These are phyloP conservation scores for Alternaria rosae DNA, from an alignment of 2,329 filamentous ascomycete genomes.

Conservation along the genomic window DNA sequence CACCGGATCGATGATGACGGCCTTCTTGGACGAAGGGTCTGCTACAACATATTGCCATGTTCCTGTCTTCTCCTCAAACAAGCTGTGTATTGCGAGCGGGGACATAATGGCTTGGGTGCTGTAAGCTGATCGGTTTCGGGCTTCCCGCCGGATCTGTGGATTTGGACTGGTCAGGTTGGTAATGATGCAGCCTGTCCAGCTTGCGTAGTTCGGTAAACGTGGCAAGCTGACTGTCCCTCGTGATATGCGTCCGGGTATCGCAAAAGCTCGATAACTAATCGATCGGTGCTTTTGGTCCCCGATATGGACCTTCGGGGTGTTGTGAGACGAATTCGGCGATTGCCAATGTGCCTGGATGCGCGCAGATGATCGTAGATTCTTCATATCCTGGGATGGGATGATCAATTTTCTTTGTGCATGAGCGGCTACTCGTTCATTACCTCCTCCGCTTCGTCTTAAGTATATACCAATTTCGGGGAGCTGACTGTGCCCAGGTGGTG, in stretches of 20 bases:
- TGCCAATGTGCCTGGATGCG: neutral
- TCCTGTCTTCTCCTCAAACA: constrained; percentile 54
- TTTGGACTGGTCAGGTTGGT: neutral
- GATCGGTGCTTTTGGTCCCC: neutral
- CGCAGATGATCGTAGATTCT: neutral
- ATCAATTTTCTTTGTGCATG: neutral
- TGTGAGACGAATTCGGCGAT: neutral
- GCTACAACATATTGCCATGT: constrained; percentile 69
- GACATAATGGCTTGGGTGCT: neutral
- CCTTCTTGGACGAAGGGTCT: constrained; percentile 58
- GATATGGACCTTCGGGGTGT: neutral
- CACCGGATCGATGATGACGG: constrained; percentile 69
- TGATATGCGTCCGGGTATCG: neutral
- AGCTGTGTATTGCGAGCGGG: constrained; percentile 23
- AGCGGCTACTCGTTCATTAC: neutral
- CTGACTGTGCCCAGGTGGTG: neutral
- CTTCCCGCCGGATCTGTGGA: neutral
- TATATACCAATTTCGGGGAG: neutral
- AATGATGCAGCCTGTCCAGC: neutral
- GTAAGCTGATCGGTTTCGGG: neutral
- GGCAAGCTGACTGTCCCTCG: neutral
- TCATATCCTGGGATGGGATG: neutral
- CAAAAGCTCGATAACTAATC: neutral
- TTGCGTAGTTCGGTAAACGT: neutral
- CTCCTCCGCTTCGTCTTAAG: neutral